Percentiles rank a stretch among this genome's conserved stretches.
Evolutionary conservation across 164 flowering plant species (phyloP).

Genomic region (Tetracentron sinense): DNA sequence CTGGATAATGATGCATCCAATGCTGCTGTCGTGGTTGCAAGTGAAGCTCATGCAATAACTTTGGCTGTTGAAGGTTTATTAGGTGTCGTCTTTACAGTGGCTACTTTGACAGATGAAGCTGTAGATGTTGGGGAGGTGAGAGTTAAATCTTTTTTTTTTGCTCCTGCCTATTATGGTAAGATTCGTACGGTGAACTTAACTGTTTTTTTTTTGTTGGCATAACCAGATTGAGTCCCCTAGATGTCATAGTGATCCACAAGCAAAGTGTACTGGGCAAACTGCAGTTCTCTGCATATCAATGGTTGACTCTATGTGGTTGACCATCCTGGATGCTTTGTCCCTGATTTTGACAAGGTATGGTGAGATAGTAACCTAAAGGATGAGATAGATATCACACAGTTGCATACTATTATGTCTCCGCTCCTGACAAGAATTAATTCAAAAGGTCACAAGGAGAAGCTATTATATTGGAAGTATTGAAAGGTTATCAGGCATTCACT

Average conservation of each 20-base stretch:
- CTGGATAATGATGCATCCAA: constrained; percentile 97
- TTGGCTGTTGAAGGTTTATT: constrained; percentile 94
- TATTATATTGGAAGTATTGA: constrained; percentile 85
- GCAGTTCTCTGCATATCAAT: constrained; percentile 78
- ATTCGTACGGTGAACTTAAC: neutral
- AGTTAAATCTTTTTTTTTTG: neutral
- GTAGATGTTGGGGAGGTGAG: constrained; percentile 91
- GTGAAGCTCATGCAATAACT: constrained; percentile 99
- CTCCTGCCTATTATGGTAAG: neutral
- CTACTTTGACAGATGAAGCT: constrained; percentile 98
- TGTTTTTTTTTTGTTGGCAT: constrained; percentile 14
- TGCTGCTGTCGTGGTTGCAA: constrained; percentile 94
- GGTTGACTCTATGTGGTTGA: constrained; percentile 96
- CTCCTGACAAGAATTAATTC: constrained; percentile 11
- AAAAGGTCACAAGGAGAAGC: constrained; percentile 99
- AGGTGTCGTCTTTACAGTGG: constrained; percentile 95
- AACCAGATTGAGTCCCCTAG: constrained; percentile 93
- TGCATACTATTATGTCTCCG: constrained; percentile 5
- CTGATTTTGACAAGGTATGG: constrained; percentile 77
- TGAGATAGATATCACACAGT: neutral
- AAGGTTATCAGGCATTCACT: constrained; percentile 98
- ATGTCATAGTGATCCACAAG: constrained; percentile 52
- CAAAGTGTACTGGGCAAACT: constrained; percentile 64
- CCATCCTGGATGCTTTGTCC: constrained; percentile 89
- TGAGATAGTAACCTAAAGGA: neutral